Base-by-base conservation (phyloP, 768 basidiomycete genomes). In the Pisolithus sp. region DNA sequence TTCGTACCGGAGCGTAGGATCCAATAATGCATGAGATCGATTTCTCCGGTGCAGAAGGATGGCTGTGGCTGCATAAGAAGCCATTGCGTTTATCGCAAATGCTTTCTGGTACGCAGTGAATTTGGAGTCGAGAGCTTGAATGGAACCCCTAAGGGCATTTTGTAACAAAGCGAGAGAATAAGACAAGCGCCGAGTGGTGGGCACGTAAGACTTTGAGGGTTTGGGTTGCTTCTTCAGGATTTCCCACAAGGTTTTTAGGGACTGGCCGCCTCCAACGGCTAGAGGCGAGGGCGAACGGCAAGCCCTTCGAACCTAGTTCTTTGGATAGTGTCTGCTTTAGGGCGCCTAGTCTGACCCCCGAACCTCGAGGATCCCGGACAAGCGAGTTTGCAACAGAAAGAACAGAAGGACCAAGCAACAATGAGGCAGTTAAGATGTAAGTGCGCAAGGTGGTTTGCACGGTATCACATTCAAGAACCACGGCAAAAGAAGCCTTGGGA, bases 261-360 rank as follows among this genome's bases (percentile, higher is more conserved):
- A 68, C 28, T 77, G 74, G 3, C 86, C 86, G 7, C 87, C 88
- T 0, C 77, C 85, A 5, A 87, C 72, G 15, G 81, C 66, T 6
- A 79, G 59, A n/a, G 0, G 86, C 80, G 49, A 88, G 76, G 26
- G 85, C 77, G 51, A 78, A 83, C 6, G 89, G 83, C 63, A 90
- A 86, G 13, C 86, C 81, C 51, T 79, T 80, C 36, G 74, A 55
- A 7, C 76, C 74, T 10, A 86, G 64, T 60, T 89, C 86, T 38
- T 78, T 76, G 49, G 59, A 68, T 8, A 90, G 65, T 12, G 81
- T 63, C 44, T 71, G 67, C 50, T 53, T 52, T 40, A 69, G 49
- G 21, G 20, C 12, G 2, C 12, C 37, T 31, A 44, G 40, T 17
- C 49, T 59, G 7, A 40, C 30, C 53, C 58, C 56, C 39, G 76